phyloP scores from a whole-genome alignment of 306 rosid genomes.

The Pterocarpus santalinus region DNA sequence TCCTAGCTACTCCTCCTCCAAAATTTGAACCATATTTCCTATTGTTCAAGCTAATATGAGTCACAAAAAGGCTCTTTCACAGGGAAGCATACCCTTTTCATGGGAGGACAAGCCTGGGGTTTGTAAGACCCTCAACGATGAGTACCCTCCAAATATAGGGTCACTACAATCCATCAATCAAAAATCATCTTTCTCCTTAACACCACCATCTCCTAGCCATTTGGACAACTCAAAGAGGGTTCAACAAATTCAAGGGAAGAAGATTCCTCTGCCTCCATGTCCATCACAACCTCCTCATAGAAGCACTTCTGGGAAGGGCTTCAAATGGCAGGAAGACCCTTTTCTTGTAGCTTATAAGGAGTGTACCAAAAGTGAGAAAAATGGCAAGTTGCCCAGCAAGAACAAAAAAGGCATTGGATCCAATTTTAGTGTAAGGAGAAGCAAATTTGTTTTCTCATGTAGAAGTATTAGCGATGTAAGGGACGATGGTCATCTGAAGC shows the following conservation, averaged over 20 bases:
- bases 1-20: constrained; percentile 15
- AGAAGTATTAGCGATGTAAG: constrained; percentile 58
- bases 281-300: constrained; percentile 49
- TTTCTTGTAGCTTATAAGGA: constrained; percentile 82
- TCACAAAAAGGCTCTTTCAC: constrained; percentile 73
- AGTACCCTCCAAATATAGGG: constrained; percentile 40
- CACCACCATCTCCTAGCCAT: constrained; percentile 19
- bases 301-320: constrained; percentile 69
- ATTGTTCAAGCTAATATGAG: constrained; percentile 50
- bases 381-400: constrained; percentile 31
- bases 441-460: constrained; percentile 68
- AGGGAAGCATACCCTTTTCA: constrained; percentile 88
- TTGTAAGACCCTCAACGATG: constrained; percentile 59
- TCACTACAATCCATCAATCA: constrained; percentile 12
- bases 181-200: constrained; percentile 32
- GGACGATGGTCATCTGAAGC: constrained; percentile 57
- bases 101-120: constrained; percentile 91
- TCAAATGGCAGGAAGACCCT: constrained; percentile 73
- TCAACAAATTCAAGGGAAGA: constrained; percentile 36
- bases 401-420: constrained; percentile 53
- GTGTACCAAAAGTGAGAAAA: constrained; percentile 66
- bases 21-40: constrained; percentile 11
- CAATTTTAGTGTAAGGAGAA: constrained; percentile 47
- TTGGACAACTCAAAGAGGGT: constrained; percentile 12
- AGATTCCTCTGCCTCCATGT: constrained; percentile 85